Base-by-base conservation (phyloP, 192 early-diverging fungal species). In the Backusella westeae region DNA sequence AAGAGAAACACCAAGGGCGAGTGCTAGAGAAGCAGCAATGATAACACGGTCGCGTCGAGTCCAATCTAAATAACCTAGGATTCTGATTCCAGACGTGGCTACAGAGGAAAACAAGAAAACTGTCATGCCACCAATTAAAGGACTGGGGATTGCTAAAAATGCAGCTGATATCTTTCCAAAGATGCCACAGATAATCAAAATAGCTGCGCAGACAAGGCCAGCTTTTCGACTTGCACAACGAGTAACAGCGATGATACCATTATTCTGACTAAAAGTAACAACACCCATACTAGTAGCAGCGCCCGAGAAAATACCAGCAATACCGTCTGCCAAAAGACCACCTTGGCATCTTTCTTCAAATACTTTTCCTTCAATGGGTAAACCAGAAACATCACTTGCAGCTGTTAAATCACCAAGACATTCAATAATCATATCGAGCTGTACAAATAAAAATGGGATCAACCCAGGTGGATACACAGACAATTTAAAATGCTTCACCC, bases 31-130 rank as follows among this genome's bases (percentile, higher is more conserved):
- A 7, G 84, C 75, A 7, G 87, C 80, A 3, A 86, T 79, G 71
- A 88, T 88, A 36, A 88, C 87, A 41, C 87, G 77, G 53, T 88
- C 85, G 14, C 87, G 86, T 15, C 87, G 82, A 46, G 87, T 87
- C 87, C 87, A 88, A 39, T 84, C 76, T 65, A 86, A 21, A 79
- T 84, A 85, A 12, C 81, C 83, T 49, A 88, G 63, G 41, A 88
- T 88, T 56, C 86, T 84, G 42, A 88, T 83, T 74, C 87, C 87
- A 19, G 87, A 80, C 36, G 88, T 87, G 4, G 84, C 85, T n/a
- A 88, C 87, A 42, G 78, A 89, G 23, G 82, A 65, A 68, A 88
- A 88, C 21, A 88, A 69, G 63, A 88, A 88, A 1, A 82, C 82
- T 1, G 87, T 88, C 86, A 88, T 86, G 38, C 87, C 87, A 23